Percentiles rank a stretch among this genome's conserved stretches.
These are phyloP conservation scores for Talaromyces islandicus DNA, from an alignment of 2,329 filamentous ascomycete species.

Conservation along the genomic window DNA sequence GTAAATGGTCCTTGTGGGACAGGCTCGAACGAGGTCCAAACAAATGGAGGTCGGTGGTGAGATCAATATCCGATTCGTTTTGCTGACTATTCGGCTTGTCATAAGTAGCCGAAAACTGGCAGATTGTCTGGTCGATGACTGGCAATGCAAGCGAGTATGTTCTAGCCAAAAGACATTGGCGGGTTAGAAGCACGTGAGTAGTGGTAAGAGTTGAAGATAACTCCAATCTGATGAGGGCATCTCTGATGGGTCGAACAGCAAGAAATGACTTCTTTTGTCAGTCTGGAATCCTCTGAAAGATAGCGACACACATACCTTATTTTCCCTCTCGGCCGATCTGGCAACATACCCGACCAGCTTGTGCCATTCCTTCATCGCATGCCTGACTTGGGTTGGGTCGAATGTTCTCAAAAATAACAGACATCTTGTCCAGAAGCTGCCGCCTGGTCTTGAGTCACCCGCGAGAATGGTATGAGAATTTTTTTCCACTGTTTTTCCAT, in stretches of 20 bases:
- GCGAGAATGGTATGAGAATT: conserved; percentile 27
- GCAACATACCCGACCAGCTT: conserved; percentile 30
- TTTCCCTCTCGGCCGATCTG: conserved; percentile 25
- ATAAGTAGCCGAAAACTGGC: conserved; percentile 30
- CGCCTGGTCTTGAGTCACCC: conserved; percentile 38
- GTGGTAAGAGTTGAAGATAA: conserved; percentile 39
- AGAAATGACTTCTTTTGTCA: conserved; percentile 27
- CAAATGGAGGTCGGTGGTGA: conserved; percentile 26
- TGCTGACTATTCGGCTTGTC: conserved; percentile 19
- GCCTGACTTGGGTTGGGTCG: conserved; percentile 39
- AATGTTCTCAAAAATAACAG: conserved; percentile 50
- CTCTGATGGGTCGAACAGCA: conserved; percentile 35
- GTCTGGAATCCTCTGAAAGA: conserved; percentile 2
- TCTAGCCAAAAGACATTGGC: conserved; percentile 36
- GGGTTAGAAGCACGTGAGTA: conserved; percentile 35
- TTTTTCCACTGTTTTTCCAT: conserved; percentile 37
- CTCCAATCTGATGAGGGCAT: conserved; percentile 41
- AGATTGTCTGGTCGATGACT: conserved; percentile 37
- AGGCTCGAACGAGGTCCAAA: conserved; percentile 27
- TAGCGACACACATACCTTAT: conserved; percentile 23
- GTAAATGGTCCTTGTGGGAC: conserved; percentile 43
- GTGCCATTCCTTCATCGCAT: conserved; percentile 36
- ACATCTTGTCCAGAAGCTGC: conserved; percentile 45
- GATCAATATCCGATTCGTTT: conserved; percentile 29
- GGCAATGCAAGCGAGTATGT: conserved; percentile 34